Percentiles rank a stretch among this genome's conserved stretches.
Conservation (phyloP, 2,329 filamentous ascomycete species). For the Cyphellophora europaea region DNA sequence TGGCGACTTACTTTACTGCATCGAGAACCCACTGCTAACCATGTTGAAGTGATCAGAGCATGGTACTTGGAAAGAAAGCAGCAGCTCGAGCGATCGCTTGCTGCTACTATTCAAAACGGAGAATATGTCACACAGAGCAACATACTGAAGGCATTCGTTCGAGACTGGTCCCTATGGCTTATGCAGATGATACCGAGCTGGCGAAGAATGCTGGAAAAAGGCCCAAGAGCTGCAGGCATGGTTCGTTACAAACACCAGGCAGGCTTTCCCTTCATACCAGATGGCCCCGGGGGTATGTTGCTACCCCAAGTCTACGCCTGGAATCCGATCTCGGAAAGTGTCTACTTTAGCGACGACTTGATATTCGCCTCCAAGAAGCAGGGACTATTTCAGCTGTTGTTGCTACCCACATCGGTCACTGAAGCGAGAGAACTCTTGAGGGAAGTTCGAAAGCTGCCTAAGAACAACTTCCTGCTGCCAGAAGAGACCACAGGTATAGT, state of each 20-base stretch:
- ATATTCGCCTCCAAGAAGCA: slow-evolving; percentile 21
- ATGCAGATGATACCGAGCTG: slow-evolving; percentile 25
- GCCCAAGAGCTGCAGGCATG: slow-evolving; percentile 22
- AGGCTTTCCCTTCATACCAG: slow-evolving; percentile 25
- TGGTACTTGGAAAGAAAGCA: slow-evolving; percentile 31
- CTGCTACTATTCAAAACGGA: slow-evolving; percentile 26
- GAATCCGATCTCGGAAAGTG: slow-evolving; percentile 1
- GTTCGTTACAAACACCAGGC: slow-evolving; percentile 21
- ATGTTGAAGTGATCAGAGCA: slow-evolving; percentile 20
- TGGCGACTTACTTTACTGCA: slow-evolving; percentile 28
- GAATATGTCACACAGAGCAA: slow-evolving; percentile 23
- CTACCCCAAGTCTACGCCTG: slow-evolving; percentile 27
- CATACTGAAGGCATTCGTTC: slow-evolving; percentile 22
- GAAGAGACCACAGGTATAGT: slow-evolving; percentile 13
- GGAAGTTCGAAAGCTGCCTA: slow-evolving; percentile 6
- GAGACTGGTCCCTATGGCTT: slow-evolving; percentile 25
- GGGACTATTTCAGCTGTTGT: slow-evolving; percentile 24
- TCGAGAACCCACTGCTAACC: slow-evolving; percentile 11
- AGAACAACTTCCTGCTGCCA: slow-evolving; percentile 3
- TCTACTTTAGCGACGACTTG: slow-evolving; percentile 25
- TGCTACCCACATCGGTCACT: slow-evolving; percentile 17
- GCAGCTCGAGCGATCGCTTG: slow-evolving; percentile 26
- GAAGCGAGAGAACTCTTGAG: slow-evolving; percentile 6
- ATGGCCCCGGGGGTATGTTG: slow-evolving; percentile 22
- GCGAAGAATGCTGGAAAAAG: slow-evolving; percentile 22